phyloP scores from a whole-genome alignment of 2,329 filamentous ascomycete genomes.

The Bipolaris cookei region DNA sequence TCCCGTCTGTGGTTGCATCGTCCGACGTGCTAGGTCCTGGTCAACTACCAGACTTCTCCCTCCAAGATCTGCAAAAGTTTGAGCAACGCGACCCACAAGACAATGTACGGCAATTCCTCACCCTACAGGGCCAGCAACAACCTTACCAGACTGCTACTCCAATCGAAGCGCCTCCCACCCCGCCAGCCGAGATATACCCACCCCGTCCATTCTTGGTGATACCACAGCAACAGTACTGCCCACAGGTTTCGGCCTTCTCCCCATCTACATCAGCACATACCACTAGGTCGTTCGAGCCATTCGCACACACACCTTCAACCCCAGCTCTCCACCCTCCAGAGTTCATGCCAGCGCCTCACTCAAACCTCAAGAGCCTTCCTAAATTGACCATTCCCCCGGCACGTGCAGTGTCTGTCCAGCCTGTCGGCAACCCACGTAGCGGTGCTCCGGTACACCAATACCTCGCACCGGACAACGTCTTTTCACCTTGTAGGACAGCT shows the following conservation, averaged over 20 bases:
- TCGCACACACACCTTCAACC: constrained; percentile 22
- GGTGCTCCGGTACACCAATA: constrained; percentile 34
- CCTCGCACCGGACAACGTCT: constrained; percentile 48
- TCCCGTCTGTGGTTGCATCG: constrained; percentile 78
- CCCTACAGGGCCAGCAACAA: constrained; percentile 75
- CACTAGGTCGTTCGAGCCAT: constrained; percentile 38
- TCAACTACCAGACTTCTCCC: constrained; percentile 65
- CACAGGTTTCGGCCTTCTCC: constrained; percentile 43
- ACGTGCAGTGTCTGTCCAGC: constrained; percentile 47
- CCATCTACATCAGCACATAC: constrained; percentile 46
- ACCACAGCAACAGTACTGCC: constrained; percentile 37
- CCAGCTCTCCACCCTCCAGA: constrained; percentile 48
- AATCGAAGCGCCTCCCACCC: constrained; percentile 56
- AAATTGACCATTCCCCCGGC: constrained; percentile 62
- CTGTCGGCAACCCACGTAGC: constrained; percentile 34
- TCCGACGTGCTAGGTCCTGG: constrained; percentile 85
- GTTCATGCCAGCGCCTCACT: constrained; percentile 53
- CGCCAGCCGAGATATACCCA: constrained; percentile 51
- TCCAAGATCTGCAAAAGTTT: constrained; percentile 77
- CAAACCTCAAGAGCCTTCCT: constrained; percentile 62
- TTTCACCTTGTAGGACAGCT: constrained; percentile 56
- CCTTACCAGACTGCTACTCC: constrained; percentile 71
- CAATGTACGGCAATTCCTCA: constrained; percentile 89
- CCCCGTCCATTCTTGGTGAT: constrained; percentile 40
- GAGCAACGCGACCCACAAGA: constrained; percentile 83